Base-by-base conservation (phyloP, 139 green algal species). In the Chlorella sp. region DNA sequence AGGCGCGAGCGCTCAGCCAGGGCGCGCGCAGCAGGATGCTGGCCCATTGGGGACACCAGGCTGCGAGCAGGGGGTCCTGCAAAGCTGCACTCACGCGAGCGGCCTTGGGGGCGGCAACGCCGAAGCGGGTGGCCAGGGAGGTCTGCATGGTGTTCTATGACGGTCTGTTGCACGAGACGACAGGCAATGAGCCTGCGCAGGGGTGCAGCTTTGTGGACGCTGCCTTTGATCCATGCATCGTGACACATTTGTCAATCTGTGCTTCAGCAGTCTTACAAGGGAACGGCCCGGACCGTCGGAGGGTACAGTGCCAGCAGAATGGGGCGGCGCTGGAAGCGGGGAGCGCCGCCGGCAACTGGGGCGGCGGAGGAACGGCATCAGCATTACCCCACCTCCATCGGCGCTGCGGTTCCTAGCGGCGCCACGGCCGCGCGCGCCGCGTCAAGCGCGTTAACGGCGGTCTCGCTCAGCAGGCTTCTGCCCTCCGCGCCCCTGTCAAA, bases 381-480 rank as follows among this genome's bases (percentile, higher is more conserved):
- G 12, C 35, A 21, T 70, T 33, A 73, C 14, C 48, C 66, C 17
- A 29, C 7, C 38, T 29, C 40, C 66, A 73, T 73, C 43, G 43
- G 43, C 45, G 31, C 66, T 14, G 38, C 70, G 5, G 27, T 29
- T n/a, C 25, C 74, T 0, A 8, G 40, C 3, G 12, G 3, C 5
- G 31, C 62, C 1, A 33, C 45, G 17, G 58, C 43, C 40, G 42
- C 29, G 8, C 31, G 27, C 43, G 73, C 79, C 27, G 45, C 68
- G 70, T 87, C 84, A 66, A 97, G 80, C 6, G 85, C 86, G 42
- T 90, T 85, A n/a, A 93, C 83, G 35, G 84, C 79, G 35, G 84
- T 87, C 70, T 92, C 85, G 5, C 83, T 92, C 25, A 97, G 83
- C 83, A 97, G 83, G 51, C 78, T 88, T 65, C 89, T 87, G 53